These are phyloP conservation scores for Podila epigama DNA, from an alignment of 192 early-diverging fungal species.

Conservation along the genomic window DNA sequence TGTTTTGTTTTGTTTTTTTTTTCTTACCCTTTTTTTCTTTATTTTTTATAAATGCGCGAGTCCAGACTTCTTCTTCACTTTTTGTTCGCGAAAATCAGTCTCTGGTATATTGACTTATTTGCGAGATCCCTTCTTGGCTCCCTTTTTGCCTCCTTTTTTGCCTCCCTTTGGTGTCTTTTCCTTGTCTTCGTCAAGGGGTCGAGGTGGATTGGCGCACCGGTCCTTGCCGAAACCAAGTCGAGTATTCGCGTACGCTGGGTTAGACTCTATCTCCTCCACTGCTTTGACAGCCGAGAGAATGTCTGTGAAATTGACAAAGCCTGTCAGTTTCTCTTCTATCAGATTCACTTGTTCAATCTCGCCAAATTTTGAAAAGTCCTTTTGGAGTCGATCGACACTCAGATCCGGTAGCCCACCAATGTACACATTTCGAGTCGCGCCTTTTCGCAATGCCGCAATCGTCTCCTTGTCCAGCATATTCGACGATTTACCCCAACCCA, in stretches of 20 bases:
- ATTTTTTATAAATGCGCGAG: too few relatives aligned
- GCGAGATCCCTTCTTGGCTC: too few relatives aligned
- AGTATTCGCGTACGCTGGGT: constrained; percentile 64
- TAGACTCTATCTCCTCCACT: constrained; percentile 66
- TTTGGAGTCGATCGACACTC: constrained; percentile 62
- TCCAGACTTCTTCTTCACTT: too few relatives aligned
- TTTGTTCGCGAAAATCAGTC: too few relatives aligned
- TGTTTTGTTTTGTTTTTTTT: too few relatives aligned
- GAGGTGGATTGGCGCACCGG: background rate
- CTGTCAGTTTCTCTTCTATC: constrained; percentile 77
- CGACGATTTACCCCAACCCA: constrained; percentile 47
- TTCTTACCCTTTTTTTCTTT: too few relatives aligned
- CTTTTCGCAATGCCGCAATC: constrained; percentile 62
- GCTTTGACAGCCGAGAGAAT: constrained; percentile 74
- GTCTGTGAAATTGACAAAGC: constrained; percentile 81
- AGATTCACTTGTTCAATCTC: constrained; percentile 85
- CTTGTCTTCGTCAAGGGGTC: background rate
- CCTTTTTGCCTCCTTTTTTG: too few relatives aligned
- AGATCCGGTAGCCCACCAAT: constrained; percentile 58
- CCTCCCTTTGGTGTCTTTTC: background rate
- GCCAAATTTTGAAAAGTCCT: constrained; percentile 77
- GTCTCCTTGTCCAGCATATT: constrained; percentile 74
- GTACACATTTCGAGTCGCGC: constrained; percentile 80
- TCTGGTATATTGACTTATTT: too few relatives aligned
- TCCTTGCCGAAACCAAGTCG: constrained; percentile 44